phyloP scores from a whole-genome alignment of 768 basidiomycete genomes.

The Pleurotus eryngii region DNA sequence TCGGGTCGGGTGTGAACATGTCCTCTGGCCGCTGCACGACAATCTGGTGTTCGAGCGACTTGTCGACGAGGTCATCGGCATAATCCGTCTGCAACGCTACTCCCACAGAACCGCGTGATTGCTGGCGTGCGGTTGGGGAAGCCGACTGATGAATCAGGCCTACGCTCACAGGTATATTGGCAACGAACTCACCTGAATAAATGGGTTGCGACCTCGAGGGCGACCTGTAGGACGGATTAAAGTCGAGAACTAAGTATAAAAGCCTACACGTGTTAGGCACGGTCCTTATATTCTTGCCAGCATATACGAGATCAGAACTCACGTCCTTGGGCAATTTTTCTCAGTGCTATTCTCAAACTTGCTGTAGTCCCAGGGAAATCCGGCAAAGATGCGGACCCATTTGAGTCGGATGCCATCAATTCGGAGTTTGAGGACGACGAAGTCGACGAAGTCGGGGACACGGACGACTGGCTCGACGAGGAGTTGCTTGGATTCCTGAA shows the following conservation, averaged over 20 bases:
- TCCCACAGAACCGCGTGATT: conserved; percentile 10
- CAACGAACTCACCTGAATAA: conserved; percentile 24
- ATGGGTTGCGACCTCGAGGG: conserved; percentile 22
- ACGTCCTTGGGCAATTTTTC: conserved; percentile 29
- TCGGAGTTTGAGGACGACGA: conserved; percentile 2
- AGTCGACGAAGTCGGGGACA: not conserved
- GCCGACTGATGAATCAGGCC: not conserved
- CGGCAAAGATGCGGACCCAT: conserved; percentile 3
- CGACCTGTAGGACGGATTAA: conserved; percentile 38
- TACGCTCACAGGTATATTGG: not conserved
- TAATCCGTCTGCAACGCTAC: conserved; percentile 25
- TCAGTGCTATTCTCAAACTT: conserved; percentile 24
- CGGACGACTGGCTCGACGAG: not conserved
- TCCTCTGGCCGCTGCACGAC: conserved; percentile 14
- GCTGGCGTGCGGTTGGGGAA: not conserved
- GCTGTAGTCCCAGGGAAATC: conserved; percentile 8
- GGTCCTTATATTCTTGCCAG: conserved; percentile 14
- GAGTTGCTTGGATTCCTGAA: not conserved
- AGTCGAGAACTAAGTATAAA: conserved; percentile 32
- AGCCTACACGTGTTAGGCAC: conserved; percentile 50
- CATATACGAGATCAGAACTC: conserved; percentile 19
- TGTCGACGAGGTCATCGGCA: conserved; percentile 23
- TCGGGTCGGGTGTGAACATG: conserved; percentile 18
- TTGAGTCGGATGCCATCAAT: not conserved
- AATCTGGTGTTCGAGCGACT: conserved; percentile 13